phyloP scores from a whole-genome alignment of 139 green algal species.

The Auxenochlorella protothecoides region DNA sequence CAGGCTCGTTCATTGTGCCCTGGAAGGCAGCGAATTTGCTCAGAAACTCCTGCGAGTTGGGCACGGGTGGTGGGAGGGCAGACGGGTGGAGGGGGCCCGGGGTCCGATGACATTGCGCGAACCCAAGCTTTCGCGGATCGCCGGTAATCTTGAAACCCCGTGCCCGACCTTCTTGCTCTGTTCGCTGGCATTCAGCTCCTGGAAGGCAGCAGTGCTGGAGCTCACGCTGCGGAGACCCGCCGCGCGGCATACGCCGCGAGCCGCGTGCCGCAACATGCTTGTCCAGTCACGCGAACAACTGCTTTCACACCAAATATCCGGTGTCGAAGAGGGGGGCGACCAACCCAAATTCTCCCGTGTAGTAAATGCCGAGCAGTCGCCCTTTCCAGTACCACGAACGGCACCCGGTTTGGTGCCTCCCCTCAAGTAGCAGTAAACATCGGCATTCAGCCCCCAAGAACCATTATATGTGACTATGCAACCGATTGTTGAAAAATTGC shows the following conservation, averaged over 20 bases:
- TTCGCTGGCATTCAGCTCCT: constrained; percentile 8
- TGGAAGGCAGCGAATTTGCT: constrained; percentile 25
- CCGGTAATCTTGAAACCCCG: too few relatives aligned
- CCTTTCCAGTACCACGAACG: too few relatives aligned
- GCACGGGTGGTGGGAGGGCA: not conserved
- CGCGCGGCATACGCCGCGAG: constrained; percentile 9
- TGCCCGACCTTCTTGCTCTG: constrained; percentile 23
- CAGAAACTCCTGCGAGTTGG: constrained; percentile 27
- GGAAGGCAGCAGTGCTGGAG: constrained; percentile 13
- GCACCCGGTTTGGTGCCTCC: too few relatives aligned
- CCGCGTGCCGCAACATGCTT: constrained; percentile 16
- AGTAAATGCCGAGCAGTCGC: too few relatives aligned
- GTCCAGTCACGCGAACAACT: not conserved
- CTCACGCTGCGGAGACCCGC: constrained; percentile 8
- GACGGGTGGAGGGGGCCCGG: too few relatives aligned
- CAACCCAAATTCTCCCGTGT: too few relatives aligned
- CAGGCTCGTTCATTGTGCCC: constrained; percentile 17
- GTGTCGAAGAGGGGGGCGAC: too few relatives aligned
- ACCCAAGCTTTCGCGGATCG: not conserved
- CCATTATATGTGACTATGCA: too few relatives aligned
- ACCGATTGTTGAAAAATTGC: too few relatives aligned
- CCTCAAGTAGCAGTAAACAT: too few relatives aligned
- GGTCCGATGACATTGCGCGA: not conserved
- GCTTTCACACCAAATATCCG: too few relatives aligned
- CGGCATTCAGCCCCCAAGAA: too few relatives aligned